Evolutionary conservation across 2,329 filamentous ascomycete genomes (phyloP), one percentile per base, ranked within the genome.

Genomic region (Pseudogymnoascus sp.): DNA sequence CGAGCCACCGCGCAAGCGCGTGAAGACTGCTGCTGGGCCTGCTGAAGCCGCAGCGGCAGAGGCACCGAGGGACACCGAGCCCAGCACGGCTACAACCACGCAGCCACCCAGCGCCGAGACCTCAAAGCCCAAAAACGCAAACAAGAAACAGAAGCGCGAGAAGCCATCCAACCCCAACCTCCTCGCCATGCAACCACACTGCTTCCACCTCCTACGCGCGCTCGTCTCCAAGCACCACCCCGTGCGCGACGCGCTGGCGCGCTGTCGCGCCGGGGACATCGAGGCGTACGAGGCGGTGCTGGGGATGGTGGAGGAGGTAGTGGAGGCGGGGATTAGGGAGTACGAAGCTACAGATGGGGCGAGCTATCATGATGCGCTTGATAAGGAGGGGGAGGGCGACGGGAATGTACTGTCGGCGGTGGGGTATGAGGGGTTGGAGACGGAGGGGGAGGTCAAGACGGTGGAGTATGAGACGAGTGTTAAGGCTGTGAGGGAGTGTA

Each of bases 171-270:
- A 67, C 69, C 84, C 77, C 3, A 97, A 94, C 73, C 79, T 96
- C 58, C 80, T 83, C 9, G 86, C 86, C 35, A 90, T 97, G 81
- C 92, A 97, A 74, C 86, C 91, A 0, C 94, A 99, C 74, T 83
- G 97, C 45, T 99, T 99, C 79, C 90, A 96, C 73, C 83, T 99
- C 25, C 82, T 97, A 22, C 84, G 93, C 14, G 87, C 93, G 33
- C 83, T 97, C 23, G 86, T 99, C 35, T 80, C 86, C 2, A 83
- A 81, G 65, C 90, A 97, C 75, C 92, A 90, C 23, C 83, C 94
- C 67, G 86, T 97, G 33, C 85, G 94, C 33, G 91, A 97, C 72
- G 84, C 87, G n/a, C 82, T 99, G 2, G 92, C 91, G 0, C 80
- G 80, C 64, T 84, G 82, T 14, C 78, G 82, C 19, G 80, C 84